phyloP scores from a whole-genome alignment of 2,329 filamentous ascomycete species.

The Endoconidiophora polonica region DNA sequence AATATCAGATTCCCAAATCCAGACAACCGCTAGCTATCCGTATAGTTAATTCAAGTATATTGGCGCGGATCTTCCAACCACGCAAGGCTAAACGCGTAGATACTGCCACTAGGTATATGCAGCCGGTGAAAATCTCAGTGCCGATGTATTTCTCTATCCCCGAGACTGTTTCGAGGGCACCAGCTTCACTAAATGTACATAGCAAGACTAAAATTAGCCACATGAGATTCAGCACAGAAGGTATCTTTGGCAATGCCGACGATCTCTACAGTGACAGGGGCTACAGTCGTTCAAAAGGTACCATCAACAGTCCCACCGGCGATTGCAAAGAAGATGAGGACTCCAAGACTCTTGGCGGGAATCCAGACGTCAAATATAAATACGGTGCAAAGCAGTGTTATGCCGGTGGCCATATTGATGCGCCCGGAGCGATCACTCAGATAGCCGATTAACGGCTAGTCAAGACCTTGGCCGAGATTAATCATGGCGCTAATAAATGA shows the following conservation, averaged over 20 bases:
- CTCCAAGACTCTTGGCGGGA: conserved; percentile 43
- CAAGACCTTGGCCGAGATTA: conserved; percentile 50
- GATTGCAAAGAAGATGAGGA: conserved; percentile 55
- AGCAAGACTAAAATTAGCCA: conserved; percentile 59
- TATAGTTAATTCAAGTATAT: too few species aligned
- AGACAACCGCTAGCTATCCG: too few species aligned
- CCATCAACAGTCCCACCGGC: conserved; percentile 56
- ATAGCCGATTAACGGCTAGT: conserved; percentile 55
- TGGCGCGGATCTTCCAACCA: conserved; percentile 22
- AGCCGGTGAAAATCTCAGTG: conserved; percentile 41
- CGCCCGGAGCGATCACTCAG: conserved; percentile 54
- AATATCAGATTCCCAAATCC: too few species aligned
- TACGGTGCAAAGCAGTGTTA: conserved; percentile 47
- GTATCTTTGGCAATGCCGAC: conserved; percentile 54
- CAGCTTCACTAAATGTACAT: conserved; percentile 50
- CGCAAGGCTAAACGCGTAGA: conserved; percentile 20
- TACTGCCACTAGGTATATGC: conserved; percentile 39
- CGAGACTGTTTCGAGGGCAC: conserved; percentile 37
- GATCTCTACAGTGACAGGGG: conserved; percentile 56
- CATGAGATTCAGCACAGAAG: conserved; percentile 49
- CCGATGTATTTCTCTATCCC: conserved; percentile 31
- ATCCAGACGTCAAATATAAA: conserved; percentile 59
- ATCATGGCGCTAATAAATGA: conserved; percentile 57
- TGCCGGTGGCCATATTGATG: conserved; percentile 52
- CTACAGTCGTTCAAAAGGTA: conserved; percentile 53